Conservation (phyloP, 108 stramenopile genomes). For the Heterococcus sp. region DNA sequence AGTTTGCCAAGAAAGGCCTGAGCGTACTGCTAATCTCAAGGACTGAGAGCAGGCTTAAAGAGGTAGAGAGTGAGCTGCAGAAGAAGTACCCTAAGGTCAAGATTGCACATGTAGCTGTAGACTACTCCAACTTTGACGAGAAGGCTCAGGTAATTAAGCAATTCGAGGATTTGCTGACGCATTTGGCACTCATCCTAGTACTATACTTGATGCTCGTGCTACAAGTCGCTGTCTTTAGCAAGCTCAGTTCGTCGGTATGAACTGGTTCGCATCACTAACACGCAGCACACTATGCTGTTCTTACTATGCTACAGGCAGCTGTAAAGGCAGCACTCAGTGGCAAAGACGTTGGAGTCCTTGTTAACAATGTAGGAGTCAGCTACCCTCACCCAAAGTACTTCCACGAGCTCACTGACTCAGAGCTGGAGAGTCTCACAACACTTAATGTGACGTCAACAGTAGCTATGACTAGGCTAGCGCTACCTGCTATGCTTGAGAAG, state of each 20-base stretch:
- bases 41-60: conserved; percentile 89
- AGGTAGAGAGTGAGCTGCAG: conserved; percentile 79
- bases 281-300: too few species aligned
- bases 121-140: conserved; percentile 89
- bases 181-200: neutral
- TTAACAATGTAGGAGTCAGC: conserved; percentile 97
- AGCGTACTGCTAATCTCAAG: conserved; percentile 90
- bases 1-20: conserved; percentile 89
- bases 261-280: too few species aligned
- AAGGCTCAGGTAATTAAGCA: conserved; percentile 55
- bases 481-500: conserved; percentile 82
- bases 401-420: conserved; percentile 72
- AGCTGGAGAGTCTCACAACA: conserved; percentile 42
- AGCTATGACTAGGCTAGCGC: conserved; percentile 89
- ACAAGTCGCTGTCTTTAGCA: too few species aligned
- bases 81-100: conserved; percentile 64
- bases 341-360: conserved; percentile 84
- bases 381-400: conserved; percentile 95
- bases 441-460: conserved; percentile 93
- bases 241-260: too few species aligned
- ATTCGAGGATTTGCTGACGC: neutral
- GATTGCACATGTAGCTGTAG: conserved; percentile 77
- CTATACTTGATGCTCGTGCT: too few species aligned
- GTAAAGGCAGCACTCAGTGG: conserved; percentile 4
- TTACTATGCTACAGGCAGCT: neutral